These are phyloP conservation scores for Ceratocystis alfenasii DNA, from an alignment of 2,329 filamentous ascomycete species.

Conservation along the genomic window DNA sequence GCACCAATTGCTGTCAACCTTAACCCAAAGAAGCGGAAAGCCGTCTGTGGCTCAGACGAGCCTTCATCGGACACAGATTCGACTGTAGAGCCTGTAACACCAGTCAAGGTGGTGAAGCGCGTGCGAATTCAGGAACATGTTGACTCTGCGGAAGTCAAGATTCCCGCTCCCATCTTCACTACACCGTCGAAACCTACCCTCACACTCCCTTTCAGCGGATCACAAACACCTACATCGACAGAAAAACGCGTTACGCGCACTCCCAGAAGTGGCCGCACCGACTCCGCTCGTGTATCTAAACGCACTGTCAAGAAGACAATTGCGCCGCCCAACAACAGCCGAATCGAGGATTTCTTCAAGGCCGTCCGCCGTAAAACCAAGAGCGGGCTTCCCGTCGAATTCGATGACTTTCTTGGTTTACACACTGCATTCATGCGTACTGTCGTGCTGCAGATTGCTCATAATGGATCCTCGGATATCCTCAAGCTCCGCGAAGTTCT, in stretches of 20 bases:
- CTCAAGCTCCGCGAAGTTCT: constrained; percentile 51
- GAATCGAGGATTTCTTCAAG: constrained; percentile 34
- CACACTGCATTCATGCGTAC: constrained; percentile 58
- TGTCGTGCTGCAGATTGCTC: constrained; percentile 55
- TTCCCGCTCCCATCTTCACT: constrained; percentile 11
- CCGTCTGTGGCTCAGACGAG: constrained; percentile 25
- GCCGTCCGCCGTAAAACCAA: constrained; percentile 23
- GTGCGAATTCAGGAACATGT: constrained; percentile 22
- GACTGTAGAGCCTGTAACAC: constrained; percentile 11
- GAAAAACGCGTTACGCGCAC: constrained; percentile 21
- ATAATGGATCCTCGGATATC: constrained; percentile 51
- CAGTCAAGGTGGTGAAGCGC: constrained; percentile 19
- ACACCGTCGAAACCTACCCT: constrained; percentile 16
- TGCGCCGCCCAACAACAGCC: constrained; percentile 21
- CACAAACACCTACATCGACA: constrained; percentile 13
- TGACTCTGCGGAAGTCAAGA: constrained; percentile 13
- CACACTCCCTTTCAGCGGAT: constrained; percentile 5
- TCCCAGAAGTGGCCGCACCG: constrained; percentile 21
- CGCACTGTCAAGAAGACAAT: constrained; percentile 22
- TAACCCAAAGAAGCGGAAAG: constrained; percentile 33
- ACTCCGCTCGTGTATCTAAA: constrained; percentile 18
- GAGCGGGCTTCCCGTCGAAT: constrained; percentile 38
- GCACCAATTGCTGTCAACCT: constrained; percentile 23
- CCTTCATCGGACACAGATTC: constrained; percentile 24
- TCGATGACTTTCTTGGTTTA: constrained; percentile 49